phyloP scores from a whole-genome alignment of 2,329 filamentous ascomycete genomes.

The Fusarium denticulatum region DNA sequence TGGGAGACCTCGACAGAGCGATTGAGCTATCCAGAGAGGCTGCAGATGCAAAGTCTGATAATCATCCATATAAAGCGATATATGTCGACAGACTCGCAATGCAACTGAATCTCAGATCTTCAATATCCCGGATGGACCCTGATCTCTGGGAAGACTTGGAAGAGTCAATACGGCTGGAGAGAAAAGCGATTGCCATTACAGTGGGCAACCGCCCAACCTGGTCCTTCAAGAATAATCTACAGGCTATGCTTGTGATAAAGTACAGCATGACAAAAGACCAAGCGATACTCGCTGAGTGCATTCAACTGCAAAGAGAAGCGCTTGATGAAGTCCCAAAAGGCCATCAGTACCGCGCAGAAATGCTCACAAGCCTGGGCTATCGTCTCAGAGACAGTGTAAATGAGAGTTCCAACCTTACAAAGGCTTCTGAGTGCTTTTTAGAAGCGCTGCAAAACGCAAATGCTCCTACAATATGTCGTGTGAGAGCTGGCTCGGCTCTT shows the following conservation, averaged over 20 bases:
- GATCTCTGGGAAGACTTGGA: background rate
- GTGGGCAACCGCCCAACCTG: background rate
- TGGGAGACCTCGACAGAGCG: background rate
- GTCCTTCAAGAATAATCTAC: background rate
- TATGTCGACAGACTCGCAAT: background rate
- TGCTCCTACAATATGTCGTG: background rate
- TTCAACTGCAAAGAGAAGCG: background rate
- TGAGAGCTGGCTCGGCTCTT: background rate
- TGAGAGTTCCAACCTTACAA: accelerated
- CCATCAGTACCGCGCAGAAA: background rate
- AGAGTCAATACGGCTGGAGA: background rate
- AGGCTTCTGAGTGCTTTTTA: accelerated
- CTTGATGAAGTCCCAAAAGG: background rate
- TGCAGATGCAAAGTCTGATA: background rate
- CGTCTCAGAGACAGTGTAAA: background rate
- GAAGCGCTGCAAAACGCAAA: background rate
- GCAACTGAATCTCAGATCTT: background rate
- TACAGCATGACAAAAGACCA: background rate
- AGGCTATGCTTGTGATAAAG: background rate
- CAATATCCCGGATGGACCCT: background rate
- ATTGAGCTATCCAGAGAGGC: background rate
- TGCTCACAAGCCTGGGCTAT: background rate
- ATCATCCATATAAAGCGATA: background rate
- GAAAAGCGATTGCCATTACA: background rate
- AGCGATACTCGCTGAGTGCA: background rate